phyloP scores from a whole-genome alignment of 768 basidiomycete genomes.

The Mycena epipterygia region DNA sequence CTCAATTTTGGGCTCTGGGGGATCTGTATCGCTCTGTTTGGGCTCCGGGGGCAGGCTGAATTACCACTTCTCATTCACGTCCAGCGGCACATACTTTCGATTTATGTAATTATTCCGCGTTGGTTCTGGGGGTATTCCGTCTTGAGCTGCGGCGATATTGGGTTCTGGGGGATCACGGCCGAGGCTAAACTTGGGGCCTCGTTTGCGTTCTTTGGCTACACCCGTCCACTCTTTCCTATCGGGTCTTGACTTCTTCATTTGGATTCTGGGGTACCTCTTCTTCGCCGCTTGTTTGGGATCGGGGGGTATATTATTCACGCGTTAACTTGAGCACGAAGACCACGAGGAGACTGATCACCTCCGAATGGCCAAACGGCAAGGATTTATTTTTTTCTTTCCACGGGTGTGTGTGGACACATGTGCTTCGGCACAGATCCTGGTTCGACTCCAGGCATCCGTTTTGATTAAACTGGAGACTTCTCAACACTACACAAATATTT shows the following conservation, averaged over 20 bases:
- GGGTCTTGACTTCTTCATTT: background rate
- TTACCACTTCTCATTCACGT: slow-evolving; percentile 3
- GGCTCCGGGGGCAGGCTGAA: background rate
- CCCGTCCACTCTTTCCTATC: no score
- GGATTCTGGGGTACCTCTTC: slow-evolving; percentile 4
- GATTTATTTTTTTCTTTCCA: background rate
- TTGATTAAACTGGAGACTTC: background rate
- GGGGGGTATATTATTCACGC: background rate
- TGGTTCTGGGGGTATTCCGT: background rate
- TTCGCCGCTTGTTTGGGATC: background rate
- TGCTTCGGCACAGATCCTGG: slow-evolving; percentile 15
- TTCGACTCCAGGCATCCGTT: slow-evolving; percentile 16
- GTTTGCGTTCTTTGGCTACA: background rate
- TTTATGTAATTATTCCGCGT: background rate
- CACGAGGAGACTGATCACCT: slow-evolving; percentile 12
- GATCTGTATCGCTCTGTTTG: background rate
- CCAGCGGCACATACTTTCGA: background rate
- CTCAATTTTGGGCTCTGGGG: slow-evolving; percentile 2
- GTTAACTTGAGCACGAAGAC: background rate
- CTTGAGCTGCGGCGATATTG: background rate
- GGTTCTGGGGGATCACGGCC: background rate
- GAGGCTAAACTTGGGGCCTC: slow-evolving; percentile 2
- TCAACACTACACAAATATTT: no score
- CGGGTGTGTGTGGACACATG: slow-evolving; percentile 19
- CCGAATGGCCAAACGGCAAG: background rate